These are phyloP conservation scores for Pleurotus ostreatus DNA, from an alignment of 768 basidiomycete species.

Conservation along the genomic window DNA sequence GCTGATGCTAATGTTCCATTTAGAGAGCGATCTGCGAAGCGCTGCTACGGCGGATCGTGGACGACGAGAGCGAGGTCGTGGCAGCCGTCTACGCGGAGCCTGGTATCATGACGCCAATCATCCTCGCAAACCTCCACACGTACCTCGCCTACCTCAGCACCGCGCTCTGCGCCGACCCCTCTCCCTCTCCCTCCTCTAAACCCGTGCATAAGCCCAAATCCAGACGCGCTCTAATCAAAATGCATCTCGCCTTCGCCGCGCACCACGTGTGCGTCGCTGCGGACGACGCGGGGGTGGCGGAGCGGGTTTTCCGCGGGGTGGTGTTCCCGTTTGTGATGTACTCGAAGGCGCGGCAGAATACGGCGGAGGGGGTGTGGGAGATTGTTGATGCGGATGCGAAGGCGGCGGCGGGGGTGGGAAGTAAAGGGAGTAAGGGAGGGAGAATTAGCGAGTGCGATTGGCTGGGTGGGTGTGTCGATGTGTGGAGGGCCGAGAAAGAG, in stretches of 20 bases:
- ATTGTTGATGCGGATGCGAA: conserved; percentile 36
- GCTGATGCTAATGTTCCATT: no score
- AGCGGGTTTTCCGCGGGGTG: conserved; percentile 42
- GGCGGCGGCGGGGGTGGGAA: conserved; percentile 5
- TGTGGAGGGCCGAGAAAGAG: conserved; percentile 32
- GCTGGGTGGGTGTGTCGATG: conserved; percentile 50
- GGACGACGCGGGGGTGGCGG: conserved; percentile 18
- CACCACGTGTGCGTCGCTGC: conserved; percentile 34
- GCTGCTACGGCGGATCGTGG: conserved; percentile 65
- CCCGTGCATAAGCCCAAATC: conserved; percentile 26
- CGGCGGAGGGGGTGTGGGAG: conserved; percentile 68
- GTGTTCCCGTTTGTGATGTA: conserved; percentile 75
- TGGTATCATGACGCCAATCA: conserved; percentile 38
- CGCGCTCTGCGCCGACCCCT: conserved; percentile 27
- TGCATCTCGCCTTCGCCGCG: conserved; percentile 56
- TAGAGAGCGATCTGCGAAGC: conserved; percentile 56
- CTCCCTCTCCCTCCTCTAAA: not conserved
- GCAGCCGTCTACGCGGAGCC: conserved; percentile 62
- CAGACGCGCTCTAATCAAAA: conserved; percentile 46
- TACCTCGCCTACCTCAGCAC: conserved; percentile 44
- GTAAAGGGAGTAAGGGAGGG: conserved; percentile 10
- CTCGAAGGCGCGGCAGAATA: conserved; percentile 68
- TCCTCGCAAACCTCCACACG: conserved; percentile 33
- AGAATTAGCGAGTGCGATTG: conserved; percentile 32
- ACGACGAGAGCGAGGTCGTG: conserved; percentile 57